Percentiles rank a stretch among this genome's conserved stretches.
phyloP scores from a whole-genome alignment of 169 alveolate genomes.

The Plasmodium yoelii region DNA sequence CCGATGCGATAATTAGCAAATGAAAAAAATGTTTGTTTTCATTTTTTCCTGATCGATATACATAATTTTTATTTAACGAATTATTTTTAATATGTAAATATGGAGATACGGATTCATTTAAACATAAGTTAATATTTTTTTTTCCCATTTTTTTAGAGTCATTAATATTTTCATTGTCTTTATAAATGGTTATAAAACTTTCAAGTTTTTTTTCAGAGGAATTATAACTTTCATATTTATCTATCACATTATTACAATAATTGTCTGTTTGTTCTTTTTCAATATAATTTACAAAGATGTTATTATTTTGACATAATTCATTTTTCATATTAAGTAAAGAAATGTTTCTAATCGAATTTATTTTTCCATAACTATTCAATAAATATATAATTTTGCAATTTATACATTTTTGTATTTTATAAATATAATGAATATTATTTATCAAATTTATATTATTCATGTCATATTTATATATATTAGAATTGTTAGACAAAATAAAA shows the following conservation, averaged over 20 bases:
- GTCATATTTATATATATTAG: slow-evolving; percentile 62
- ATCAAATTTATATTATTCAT: slow-evolving; percentile 42
- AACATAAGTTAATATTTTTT: background rate
- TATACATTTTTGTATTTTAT: slow-evolving; percentile 11
- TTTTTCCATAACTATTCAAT: slow-evolving; percentile 65
- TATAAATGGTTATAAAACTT: slow-evolving; percentile 13
- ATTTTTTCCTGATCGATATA: slow-evolving; percentile 16
- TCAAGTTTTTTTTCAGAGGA: background rate
- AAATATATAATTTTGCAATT: slow-evolving; percentile 22
- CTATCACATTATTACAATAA: background rate
- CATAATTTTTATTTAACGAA: slow-evolving; percentile 37
- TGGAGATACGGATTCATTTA: slow-evolving; percentile 37
- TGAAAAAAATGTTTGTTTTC: slow-evolving; percentile 59
- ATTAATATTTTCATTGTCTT: slow-evolving; percentile 8
- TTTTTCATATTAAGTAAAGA: slow-evolving; percentile 9
- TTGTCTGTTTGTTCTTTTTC: background rate
- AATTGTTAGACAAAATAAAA: slow-evolving; percentile 15
- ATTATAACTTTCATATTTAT: background rate
- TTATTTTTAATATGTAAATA: slow-evolving; percentile 34
- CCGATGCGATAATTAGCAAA: slow-evolving; percentile 61
- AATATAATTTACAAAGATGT: background rate
- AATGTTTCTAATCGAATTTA: slow-evolving; percentile 12
- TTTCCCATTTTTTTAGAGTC: slow-evolving; percentile 1
- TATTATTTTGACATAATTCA: background rate
- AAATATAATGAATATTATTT: slow-evolving; percentile 65